Base-by-base conservation (phyloP, 106 monocot genomes). In the Xerophyta viscosa region DNA sequence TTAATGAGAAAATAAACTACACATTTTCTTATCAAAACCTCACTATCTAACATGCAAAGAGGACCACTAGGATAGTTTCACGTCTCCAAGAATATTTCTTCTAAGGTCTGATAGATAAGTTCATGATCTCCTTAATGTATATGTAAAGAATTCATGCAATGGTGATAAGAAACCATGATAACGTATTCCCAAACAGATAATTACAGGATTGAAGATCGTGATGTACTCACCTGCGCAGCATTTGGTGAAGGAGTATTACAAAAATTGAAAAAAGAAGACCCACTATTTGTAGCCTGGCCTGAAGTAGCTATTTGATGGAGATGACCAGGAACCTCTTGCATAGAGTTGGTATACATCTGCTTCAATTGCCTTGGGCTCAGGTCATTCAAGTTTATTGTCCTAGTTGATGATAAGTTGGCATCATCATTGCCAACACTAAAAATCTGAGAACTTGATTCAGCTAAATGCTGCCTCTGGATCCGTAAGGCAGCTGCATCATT, bases 241-340 rank as follows among this genome's bases (percentile, higher is more conserved):
- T 67, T 71, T 41, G 96, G 89, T 19, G 87, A 87, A 60, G 96
- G 96, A 49, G 89, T 96, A 60, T 70, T 76, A 60, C 71, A 96
- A 18, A 76, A 67, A 52, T 88, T 60, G 17, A 68, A 49, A 66
- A 57, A 68, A 41, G 66, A 70, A 37, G 69, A n/a, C 27, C 54
- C 30, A 27, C 53, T 46, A 60, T 62, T 83, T 39, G 60, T 41
- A 57, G 58, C 54, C 14, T 70, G 79, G 47, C 58, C 52, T 53
- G 63, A 46, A 25, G 62, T 29, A 26, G 29, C 27, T 22, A 21
- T 37, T 46, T 31, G 59, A 60, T 84, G 72, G 50, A 63, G 33
- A 71, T 77, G 45, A 61, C 41, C 57, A 64, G 56, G 46, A 17
- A 70, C 20, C 43, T 90, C 84, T 54, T 57, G 63, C 19, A 54